Evolutionary conservation across 75 land plant genomes (phyloP), one percentile per base, ranked within the genome.

Genomic region (Cryptomeria japonica): DNA sequence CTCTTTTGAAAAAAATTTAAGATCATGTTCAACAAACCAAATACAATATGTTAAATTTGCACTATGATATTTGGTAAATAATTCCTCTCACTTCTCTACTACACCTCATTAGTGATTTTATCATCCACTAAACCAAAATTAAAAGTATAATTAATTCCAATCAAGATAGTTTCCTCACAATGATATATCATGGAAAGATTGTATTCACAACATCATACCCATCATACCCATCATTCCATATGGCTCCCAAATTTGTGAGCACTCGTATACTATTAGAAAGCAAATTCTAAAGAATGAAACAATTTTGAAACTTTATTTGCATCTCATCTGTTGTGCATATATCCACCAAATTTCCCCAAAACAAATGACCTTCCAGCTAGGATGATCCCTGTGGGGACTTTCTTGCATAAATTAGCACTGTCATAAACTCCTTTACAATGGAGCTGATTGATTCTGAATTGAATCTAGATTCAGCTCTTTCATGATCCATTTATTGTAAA

Each of bases 391-490:
- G 31, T 32, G 83, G 86, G 75, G 46, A 61, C 53, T 92, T 94
- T 36, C 96, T 89, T 44, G 89, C 88, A 90, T 96, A 96, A 1
- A 88, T 89, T 34, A 96, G 89, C 55, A 95, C 94, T 94, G 93
- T 95, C 76, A 95, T 88, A 78, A 94, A 93, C 28, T 96, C 93
- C 89, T 94, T 88, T 3, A 91, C 91, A n/a, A 93, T 88, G 36
- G 79, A 38, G 31, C 46, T 68, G 28, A 32, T n/a, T 22, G 14
- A 10, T 41, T 39, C 49, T 56, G 92, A 49, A 53, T 95, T 92
- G 14, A 89, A 77, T 13, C 70, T 31, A 6, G 88, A 92, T 3
- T 87, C 86, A 19, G 87, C 86, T 75, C 88, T 86, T 7, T 89
- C 41, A 41, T 41, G 41, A 41, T 41, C 41, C 41, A 41, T 41